Percentiles rank a stretch among this genome's conserved stretches.
Conservation (phyloP, 2,329 filamentous ascomycete genomes). For the Lecanicillium sp. region DNA sequence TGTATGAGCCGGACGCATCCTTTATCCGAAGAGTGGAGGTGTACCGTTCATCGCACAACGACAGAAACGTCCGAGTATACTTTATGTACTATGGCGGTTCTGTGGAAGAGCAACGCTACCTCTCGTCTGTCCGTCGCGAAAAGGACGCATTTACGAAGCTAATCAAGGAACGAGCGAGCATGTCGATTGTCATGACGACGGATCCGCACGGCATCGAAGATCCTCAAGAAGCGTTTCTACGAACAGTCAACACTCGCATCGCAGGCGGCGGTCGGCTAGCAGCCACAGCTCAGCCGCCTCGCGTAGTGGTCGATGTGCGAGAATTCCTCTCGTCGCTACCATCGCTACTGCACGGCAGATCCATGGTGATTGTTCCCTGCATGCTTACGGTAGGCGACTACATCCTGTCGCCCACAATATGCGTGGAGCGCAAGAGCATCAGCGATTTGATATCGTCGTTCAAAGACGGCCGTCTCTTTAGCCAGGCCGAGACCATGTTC, state of each 20-base stretch:
- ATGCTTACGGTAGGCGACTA: slow-evolving; percentile 97
- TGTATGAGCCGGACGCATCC: slow-evolving; percentile 94
- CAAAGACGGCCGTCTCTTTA: slow-evolving; percentile 83
- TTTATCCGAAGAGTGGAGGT: slow-evolving; percentile 95
- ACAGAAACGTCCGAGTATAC: slow-evolving; percentile 84
- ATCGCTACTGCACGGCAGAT: slow-evolving; percentile 81
- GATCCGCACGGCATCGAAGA: slow-evolving; percentile 65
- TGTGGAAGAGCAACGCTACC: slow-evolving; percentile 90
- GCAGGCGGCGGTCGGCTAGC: slow-evolving; percentile 80
- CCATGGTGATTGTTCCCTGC: slow-evolving; percentile 83
- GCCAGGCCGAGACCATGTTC: slow-evolving; percentile 89
- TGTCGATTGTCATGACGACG: slow-evolving; percentile 79
- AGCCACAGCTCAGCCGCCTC: slow-evolving; percentile 79
- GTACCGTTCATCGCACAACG: slow-evolving; percentile 88
- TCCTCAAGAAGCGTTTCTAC: slow-evolving; percentile 83
- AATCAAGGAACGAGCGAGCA: slow-evolving; percentile 87
- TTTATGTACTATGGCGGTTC: slow-evolving; percentile 95
- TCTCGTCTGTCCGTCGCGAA: slow-evolving; percentile 82
- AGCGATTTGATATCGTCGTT: slow-evolving; percentile 88
- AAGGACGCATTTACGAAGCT: slow-evolving; percentile 94
- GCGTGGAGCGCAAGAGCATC: slow-evolving; percentile 90
- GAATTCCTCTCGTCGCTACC: slow-evolving; percentile 92
- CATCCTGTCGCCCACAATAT: slow-evolving; percentile 82
- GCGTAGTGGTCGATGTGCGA: slow-evolving; percentile 89
- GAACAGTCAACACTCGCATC: slow-evolving; percentile 93